Evolutionary conservation across 148 eudicot genomes (phyloP).

Genomic region (Camellia japonica): DNA sequence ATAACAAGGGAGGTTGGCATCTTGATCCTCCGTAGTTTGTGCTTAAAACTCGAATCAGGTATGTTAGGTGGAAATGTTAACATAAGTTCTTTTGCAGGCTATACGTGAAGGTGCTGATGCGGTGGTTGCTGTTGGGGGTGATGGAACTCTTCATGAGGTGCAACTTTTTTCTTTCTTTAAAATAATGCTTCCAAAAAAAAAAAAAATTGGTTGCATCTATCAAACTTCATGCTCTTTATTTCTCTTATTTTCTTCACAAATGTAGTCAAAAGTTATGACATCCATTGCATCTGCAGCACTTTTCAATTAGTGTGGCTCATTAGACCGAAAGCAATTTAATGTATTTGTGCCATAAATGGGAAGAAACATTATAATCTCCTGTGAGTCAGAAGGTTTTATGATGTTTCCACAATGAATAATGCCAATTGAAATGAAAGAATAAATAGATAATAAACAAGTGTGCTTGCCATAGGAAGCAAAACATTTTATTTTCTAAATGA

Average conservation of each 20-base stretch:
- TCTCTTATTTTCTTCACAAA: too few relatives aligned
- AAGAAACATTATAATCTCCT: neutral
- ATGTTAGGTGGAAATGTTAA: neutral
- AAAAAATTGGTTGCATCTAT: neutral
- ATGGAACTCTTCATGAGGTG: conserved; percentile 98
- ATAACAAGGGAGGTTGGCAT: conserved; percentile 84
- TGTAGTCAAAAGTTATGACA: neutral
- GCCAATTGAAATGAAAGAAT: neutral
- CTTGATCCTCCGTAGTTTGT: neutral
- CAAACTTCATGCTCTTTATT: neutral
- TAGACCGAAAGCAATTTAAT: neutral
- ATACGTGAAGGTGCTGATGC: conserved; percentile 92
- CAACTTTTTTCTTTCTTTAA: conserved; percentile 6
- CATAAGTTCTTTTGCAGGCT: conserved; percentile 47
- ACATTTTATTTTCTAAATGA: neutral
- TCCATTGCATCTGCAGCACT: too few relatives aligned
- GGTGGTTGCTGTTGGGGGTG: conserved; percentile 95
- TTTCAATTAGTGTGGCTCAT: neutral
- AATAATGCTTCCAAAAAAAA: too few relatives aligned
- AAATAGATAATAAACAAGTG: neutral
- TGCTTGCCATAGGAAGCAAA: conserved; percentile 1
- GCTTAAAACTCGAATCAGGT: neutral
- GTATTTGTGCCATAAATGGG: neutral
- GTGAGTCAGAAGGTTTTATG: neutral
- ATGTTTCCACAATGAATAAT: neutral